Base-by-base conservation (phyloP, 2,329 filamentous ascomycete genomes). In the Penicillium sp. region DNA sequence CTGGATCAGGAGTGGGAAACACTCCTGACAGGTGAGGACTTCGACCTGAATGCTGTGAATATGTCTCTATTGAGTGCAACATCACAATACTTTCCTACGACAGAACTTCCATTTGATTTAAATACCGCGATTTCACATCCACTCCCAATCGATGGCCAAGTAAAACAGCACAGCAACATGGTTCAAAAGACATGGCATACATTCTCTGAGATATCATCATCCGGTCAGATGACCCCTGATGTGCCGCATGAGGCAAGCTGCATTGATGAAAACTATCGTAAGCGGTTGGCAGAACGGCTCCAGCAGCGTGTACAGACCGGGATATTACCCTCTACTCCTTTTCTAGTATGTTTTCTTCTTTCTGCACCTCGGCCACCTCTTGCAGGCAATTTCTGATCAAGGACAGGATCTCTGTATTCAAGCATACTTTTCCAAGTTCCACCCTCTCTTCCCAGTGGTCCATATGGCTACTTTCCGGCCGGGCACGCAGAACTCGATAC, bases 391-490 rank as follows among this genome's bases (percentile, higher is more conserved):
- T 23, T 1, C 42, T 37, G 31, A 37, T 14, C 21, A 16, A 13
- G 3, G n/a, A 36, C 42, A 66, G 61, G 60, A 65, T 26, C 50
- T 66, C 1, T 66, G 62, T 24, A 56, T 67, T 24, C 62, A 63
- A 44, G 40, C 63, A 28, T 67, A 64, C 34, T 67, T 67, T 48
- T 59, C 58, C 13, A 55, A 57, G 9, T 61, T 64, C 31, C 55
- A 65, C n/a, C 49, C 60, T 23, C 51, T 62, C 13, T 62, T 66
- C n/a, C 65, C 65, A 2, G 33, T 67, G 6, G 54, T 67, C 3
- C 65, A 67, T 42, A 51, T 54, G 26, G 57, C 64, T 10, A 62
- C 60, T 2, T 67, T 67, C 51, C 60, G 60, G 5, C 62, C 65
- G 2, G 55, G 55, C 3, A 55, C 43, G 7, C 51, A 58, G 36